Evolutionary conservation across 495 filamentous ascomycete genomes (phyloP).

Genomic region (Xanthoparmelia taractica): DNA sequence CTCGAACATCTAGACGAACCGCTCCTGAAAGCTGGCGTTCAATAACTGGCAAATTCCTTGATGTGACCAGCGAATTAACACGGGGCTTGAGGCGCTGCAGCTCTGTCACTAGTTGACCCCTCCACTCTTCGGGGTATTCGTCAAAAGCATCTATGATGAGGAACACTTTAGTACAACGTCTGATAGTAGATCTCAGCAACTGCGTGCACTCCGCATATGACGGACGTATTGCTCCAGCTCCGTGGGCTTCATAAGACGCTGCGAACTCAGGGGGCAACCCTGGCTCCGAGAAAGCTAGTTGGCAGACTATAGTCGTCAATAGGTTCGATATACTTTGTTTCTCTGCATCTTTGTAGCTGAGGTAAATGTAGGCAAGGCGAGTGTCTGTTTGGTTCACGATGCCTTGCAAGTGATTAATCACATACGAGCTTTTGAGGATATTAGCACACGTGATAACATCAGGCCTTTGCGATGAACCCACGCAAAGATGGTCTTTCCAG

Average conservation of each 20-base stretch:
- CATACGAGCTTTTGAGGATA: neutral
- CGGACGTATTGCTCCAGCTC: neutral
- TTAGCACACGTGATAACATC: neutral
- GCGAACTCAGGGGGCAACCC: neutral
- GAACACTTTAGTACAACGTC: constrained; percentile 17
- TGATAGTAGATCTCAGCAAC: neutral
- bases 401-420: neutral
- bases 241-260: neutral
- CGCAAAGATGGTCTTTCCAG: neutral
- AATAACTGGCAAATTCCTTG: neutral
- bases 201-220: neutral
- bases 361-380: neutral
- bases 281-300: neutral
- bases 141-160: constrained; percentile 42
- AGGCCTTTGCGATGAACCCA: neutral
- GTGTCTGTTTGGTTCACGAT: neutral
- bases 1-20: constrained; percentile 26
- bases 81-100: neutral
- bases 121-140: constrained; percentile 27
- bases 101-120: neutral
- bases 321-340: neutral
- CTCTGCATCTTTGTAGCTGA: constrained; percentile 2
- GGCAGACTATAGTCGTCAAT: neutral
- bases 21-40: neutral
- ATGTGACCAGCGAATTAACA: neutral